Percentiles rank a stretch among this genome's conserved stretches.
Conservation (phyloP, 768 basidiomycete genomes). For the Pisolithus marmoratus region DNA sequence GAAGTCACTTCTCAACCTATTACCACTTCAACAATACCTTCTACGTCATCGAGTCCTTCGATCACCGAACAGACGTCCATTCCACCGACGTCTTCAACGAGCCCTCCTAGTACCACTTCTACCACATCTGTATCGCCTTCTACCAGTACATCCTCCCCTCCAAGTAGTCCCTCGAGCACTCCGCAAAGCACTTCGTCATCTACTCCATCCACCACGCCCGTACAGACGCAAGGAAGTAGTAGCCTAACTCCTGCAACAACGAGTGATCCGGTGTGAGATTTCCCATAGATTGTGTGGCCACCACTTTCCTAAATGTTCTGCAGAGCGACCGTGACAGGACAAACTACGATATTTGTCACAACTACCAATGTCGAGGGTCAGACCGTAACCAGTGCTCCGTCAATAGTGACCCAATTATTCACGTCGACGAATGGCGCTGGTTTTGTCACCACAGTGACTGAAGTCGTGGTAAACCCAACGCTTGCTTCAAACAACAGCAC, state of each 20-base stretch:
- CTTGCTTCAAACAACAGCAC: constrained; percentile 45
- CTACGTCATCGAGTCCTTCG: constrained; percentile 6
- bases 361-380: constrained; percentile 56
- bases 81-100: not conserved
- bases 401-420: constrained; percentile 49
- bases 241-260: constrained; percentile 3
- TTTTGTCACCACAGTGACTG: constrained; percentile 50
- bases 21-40: constrained; percentile 11
- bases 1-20: constrained; percentile 3
- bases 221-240: not conserved
- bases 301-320: constrained; percentile 10
- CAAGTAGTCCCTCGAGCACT: constrained; percentile 14
- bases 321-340: constrained; percentile 48
- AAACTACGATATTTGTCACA: constrained; percentile 45
- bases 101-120: constrained; percentile 2
- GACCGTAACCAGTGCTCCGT: constrained; percentile 45
- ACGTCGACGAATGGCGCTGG: constrained; percentile 55
- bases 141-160: constrained; percentile 6
- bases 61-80: constrained; percentile 7
- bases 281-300: constrained; percentile 14
- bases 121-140: constrained; percentile 6
- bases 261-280: constrained; percentile 16
- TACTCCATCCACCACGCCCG: constrained; percentile 3
- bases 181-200: constrained; percentile 8
- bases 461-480: constrained; percentile 66